Base-by-base conservation (phyloP, 1,139 yeast species). In the Petasospora fabianii region DNA sequence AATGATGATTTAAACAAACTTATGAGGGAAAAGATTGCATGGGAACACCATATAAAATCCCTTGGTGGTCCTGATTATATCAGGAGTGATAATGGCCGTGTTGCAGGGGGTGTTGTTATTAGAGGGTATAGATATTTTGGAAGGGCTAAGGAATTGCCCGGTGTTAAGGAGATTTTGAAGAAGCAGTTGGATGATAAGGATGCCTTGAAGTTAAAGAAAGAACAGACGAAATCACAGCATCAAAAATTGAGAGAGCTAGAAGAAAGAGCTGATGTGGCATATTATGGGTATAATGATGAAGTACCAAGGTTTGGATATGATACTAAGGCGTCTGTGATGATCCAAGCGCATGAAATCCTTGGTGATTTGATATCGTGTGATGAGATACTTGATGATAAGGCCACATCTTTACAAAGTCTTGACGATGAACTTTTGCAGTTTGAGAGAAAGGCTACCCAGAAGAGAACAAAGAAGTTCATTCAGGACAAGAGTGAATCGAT, bases 71-170 rank as follows among this genome's bases (percentile, higher is more conserved):
- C 84, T 6, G 82, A 83, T 15, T 42, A 42, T 17, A 21, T 36
- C 3, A 30, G 24, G 12, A 32, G 39, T 13, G 32, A 27, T 3
- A 15, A 6, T 14, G 36, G 40, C 2, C 29, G 16, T n/a, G 27
- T 33, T 9, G 32, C 32, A 11, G 41, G 39, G 5, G 46, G 46
- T 14, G 44, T 38, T n/a, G 30, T 35, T 3, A 46, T 47, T 16
- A 47, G 47, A 31, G 56, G 54, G 6, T 49, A 36, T 52, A 63
- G 84, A 47, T 88, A 85, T 59, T 88, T 78, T 62, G 97, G 97
- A 0, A 62, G 96, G 35, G 96, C 96, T 0, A 71, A 77, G 39
- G 94, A 86, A 34, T 62, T 88, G 12, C 85, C 90, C 0, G 96
- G 86, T 49, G 90, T 83, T 4, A 72, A 75, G 45, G 73, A 74